phyloP scores from a whole-genome alignment of 164 flowering plant species.

The grape (Vitis vinifera) region ASM3070453v1 NC_081818.1:27517501-27518000 shows the following conservation, averaged over 20 bases:
- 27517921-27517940: slow-evolving; percentile 68
- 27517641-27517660: no score
- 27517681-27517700: not conserved
- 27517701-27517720: not conserved
- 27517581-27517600: no score
- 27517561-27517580: no score
- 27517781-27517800: slow-evolving; percentile 85
- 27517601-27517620: no score
- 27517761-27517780: slow-evolving; percentile 68
- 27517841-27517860: slow-evolving; percentile 3
- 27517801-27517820: slow-evolving; percentile 87
- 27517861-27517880: not conserved
- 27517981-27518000: slow-evolving; percentile 95
- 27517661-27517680: not conserved
- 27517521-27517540: no score
- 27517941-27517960: slow-evolving; percentile 94
- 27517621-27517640: no score
- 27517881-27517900: slow-evolving; percentile 5
- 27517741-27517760: slow-evolving; percentile 76
- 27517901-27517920: not conserved
- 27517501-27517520: no score
- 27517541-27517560: no score
- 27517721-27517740: slow-evolving; percentile 66
- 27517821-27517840: slow-evolving; percentile 8
- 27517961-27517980: slow-evolving; percentile 88